These are phyloP conservation scores for Barbarea vulgaris DNA, from an alignment of 345 rosid species.

Conservation along the genomic window DNA sequence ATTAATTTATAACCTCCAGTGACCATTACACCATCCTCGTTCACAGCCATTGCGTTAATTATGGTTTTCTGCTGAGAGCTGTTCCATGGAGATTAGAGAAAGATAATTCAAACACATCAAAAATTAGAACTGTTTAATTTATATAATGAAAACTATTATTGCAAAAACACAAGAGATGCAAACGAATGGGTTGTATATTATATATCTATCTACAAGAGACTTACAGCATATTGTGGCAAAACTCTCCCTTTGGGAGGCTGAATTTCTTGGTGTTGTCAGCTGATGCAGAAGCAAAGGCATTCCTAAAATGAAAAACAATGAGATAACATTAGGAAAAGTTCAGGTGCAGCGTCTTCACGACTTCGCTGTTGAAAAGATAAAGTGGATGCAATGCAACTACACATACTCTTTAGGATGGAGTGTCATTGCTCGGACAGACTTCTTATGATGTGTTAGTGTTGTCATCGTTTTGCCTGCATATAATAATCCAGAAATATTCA, in stretches of 20 bases:
- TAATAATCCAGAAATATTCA: constrained; percentile 18
- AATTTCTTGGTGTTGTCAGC: constrained; percentile 97
- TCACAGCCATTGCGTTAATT: constrained; percentile 91
- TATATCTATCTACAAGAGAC: neutral
- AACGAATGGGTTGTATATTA: neutral
- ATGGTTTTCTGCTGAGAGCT: constrained; percentile 99
- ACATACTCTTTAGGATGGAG: constrained; percentile 89
- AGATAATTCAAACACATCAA: constrained; percentile 1
- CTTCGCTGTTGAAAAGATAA: neutral
- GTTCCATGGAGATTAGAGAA: constrained; percentile 25
- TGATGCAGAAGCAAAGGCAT: constrained; percentile 94
- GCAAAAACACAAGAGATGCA: constrained; percentile 5
- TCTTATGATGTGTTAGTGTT: constrained; percentile 96
- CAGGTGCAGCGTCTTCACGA: constrained; percentile 9
- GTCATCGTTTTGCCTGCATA: constrained; percentile 85
- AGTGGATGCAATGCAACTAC: constrained; percentile 7
- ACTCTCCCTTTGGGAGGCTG: constrained; percentile 90
- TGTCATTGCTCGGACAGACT: constrained; percentile 97
- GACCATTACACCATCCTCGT: constrained; percentile 93
- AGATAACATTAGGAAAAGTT: constrained; percentile 4
- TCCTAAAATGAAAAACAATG: constrained; percentile 48
- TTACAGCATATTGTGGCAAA: constrained; percentile 93
- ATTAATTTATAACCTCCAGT: constrained; percentile 68
- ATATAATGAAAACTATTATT: neutral
- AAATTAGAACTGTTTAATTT: neutral